Evolutionary conservation across 2,329 filamentous ascomycete species (phyloP).

Genomic region (Teratosphaeriaceae sp.): DNA sequence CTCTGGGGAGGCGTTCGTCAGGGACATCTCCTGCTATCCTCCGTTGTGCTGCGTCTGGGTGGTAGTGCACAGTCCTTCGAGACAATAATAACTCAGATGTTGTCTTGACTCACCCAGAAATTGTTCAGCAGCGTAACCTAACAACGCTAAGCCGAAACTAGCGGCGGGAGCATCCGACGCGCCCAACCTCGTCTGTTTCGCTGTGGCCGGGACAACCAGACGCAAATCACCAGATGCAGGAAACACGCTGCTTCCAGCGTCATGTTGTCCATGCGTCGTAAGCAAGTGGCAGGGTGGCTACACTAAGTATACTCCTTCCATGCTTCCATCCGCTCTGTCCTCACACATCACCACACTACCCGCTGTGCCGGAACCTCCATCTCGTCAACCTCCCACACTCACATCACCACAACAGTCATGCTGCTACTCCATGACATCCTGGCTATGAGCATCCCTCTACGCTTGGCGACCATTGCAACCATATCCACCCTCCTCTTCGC

Average conservation of each 20-base stretch:
- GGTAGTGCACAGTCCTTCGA: background rate
- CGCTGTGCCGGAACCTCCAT: constrained; percentile 5
- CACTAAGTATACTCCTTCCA: constrained; percentile 10
- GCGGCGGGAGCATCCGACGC: background rate
- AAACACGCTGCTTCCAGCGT: too few species aligned
- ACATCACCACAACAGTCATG: constrained; percentile 14
- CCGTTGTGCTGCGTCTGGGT: background rate
- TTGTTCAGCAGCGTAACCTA: too few species aligned
- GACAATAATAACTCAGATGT: background rate
- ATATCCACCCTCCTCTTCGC: constrained; percentile 32
- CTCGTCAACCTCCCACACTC: background rate
- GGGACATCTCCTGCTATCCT: constrained; percentile 58
- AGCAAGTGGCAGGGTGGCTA: constrained; percentile 5
- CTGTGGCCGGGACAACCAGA: too few species aligned
- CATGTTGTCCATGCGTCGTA: constrained; percentile 6
- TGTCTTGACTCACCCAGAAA: background rate
- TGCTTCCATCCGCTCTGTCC: constrained; percentile 7
- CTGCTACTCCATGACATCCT: constrained; percentile 21
- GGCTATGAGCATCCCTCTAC: constrained; percentile 26
- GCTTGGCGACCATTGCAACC: constrained; percentile 34
- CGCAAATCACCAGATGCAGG: too few species aligned
- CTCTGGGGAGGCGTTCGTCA: constrained; percentile 75
- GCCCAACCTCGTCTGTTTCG: background rate
- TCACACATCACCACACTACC: constrained; percentile 8
- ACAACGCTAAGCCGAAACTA: too few species aligned